A percentile compares a stretch with the other conserved stretches of the same genome.
phyloP scores from a whole-genome alignment of 257 asterid species.

The Penstemon barbatus region DNA sequence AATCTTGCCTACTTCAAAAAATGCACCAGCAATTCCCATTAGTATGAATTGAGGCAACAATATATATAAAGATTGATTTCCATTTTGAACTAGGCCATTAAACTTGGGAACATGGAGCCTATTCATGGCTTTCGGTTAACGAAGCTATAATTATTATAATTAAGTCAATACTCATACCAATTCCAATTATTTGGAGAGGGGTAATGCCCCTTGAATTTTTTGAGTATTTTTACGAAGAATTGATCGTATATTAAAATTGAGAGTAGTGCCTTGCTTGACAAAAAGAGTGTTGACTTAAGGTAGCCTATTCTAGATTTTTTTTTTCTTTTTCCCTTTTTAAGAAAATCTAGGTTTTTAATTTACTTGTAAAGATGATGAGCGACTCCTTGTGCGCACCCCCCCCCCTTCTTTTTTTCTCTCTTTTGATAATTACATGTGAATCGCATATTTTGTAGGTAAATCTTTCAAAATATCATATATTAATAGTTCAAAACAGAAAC shows the following conservation, averaged over 20 bases:
- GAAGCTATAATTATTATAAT: constrained; percentile 32
- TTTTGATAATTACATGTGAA: constrained; percentile 9
- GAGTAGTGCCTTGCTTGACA: constrained; percentile 77
- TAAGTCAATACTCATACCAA: constrained; percentile 59
- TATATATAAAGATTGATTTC: constrained; percentile 45
- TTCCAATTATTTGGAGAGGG: constrained; percentile 76
- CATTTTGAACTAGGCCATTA: constrained; percentile 40
- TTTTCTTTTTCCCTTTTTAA: too few species aligned
- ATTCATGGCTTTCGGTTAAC: constrained; percentile 37
- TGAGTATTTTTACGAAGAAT: constrained; percentile 39
- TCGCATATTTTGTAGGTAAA: too few species aligned
- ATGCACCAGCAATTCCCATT: constrained; percentile 82
- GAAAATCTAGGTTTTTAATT: too few species aligned
- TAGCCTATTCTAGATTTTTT: constrained; percentile 32
- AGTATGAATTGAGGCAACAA: constrained; percentile 75
- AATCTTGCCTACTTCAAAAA: constrained; percentile 62
- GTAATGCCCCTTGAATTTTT: constrained; percentile 65
- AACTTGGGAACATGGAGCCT: constrained; percentile 55
- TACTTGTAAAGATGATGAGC: too few species aligned
- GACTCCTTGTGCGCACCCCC: too few species aligned
- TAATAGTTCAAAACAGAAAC: too few species aligned
- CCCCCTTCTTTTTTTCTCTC: constrained; percentile 54
- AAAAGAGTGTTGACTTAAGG: constrained; percentile 74
- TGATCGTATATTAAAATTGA: constrained; percentile 67
- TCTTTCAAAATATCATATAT: too few species aligned